These are phyloP conservation scores for Prinsepia uniflora DNA, from an alignment of 306 rosid genomes.

Conservation along the genomic window DNA sequence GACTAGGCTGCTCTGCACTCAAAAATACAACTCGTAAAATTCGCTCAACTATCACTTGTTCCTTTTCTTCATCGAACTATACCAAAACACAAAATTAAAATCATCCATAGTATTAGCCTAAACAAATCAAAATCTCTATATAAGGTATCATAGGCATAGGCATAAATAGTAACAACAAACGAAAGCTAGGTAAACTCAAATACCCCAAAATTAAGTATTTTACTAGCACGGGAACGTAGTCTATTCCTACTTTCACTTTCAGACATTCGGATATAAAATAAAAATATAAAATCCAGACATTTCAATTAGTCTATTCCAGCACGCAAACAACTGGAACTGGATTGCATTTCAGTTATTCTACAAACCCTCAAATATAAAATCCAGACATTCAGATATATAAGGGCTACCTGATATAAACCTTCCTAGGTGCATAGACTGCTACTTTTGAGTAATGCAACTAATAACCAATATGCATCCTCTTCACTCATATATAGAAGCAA, in stretches of 20 bases:
- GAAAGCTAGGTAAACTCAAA: neutral
- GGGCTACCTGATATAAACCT: too few species aligned
- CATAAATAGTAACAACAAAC: neutral
- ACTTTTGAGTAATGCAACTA: too few species aligned
- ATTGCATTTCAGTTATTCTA: too few species aligned
- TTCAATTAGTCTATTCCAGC: too few species aligned
- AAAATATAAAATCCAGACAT: too few species aligned
- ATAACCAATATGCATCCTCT: too few species aligned
- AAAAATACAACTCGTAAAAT: constrained; percentile 73
- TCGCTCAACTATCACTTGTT: constrained; percentile 70
- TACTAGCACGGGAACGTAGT: constrained; percentile 94
- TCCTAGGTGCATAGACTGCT: too few species aligned
- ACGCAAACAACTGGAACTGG: too few species aligned
- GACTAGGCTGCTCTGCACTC: constrained; percentile 56
- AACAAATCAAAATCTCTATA: neutral
- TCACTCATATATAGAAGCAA: too few species aligned
- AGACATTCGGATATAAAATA: too few species aligned
- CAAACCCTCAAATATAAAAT: too few species aligned
- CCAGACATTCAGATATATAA: too few species aligned
- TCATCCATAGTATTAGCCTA: constrained; percentile 6
- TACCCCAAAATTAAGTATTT: constrained; percentile 6
- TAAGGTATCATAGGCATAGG: neutral
- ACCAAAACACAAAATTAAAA: constrained; percentile 6
- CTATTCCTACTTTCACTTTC: constrained; percentile 71
- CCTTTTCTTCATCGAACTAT: constrained; percentile 94